A percentile compares a stretch with the other conserved stretches of the same genome.
phyloP scores from a whole-genome alignment of 2,329 filamentous ascomycete species.

The Coccinonectria pachysandricola region DNA sequence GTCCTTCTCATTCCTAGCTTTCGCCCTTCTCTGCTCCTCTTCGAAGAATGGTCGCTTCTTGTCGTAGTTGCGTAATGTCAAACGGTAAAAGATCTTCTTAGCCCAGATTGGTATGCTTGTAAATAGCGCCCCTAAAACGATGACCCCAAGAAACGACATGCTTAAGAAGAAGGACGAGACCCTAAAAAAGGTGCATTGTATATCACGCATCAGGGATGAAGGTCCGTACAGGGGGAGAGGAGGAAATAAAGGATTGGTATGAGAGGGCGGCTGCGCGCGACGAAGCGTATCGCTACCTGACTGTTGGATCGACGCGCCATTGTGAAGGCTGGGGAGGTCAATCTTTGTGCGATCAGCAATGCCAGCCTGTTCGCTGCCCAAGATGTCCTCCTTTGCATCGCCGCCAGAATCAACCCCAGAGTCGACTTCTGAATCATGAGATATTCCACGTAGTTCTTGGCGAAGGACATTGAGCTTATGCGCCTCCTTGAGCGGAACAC shows the following conservation, averaged over 20 bases:
- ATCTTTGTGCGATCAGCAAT: slow-evolving; percentile 15
- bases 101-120: slow-evolving; percentile 49
- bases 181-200: slow-evolving; percentile 58
- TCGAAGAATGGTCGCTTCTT: slow-evolving; percentile 55
- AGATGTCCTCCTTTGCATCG: slow-evolving; percentile 17
- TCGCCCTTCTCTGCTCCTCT: slow-evolving; percentile 56
- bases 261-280: slow-evolving; percentile 48
- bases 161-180: slow-evolving; percentile 65
- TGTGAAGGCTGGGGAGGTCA: slow-evolving; percentile 16
- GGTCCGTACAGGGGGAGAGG: slow-evolving; percentile 75
- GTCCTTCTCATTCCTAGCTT: slow-evolving; percentile 46
- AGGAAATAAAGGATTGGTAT: slow-evolving; percentile 74
- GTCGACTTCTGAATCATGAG: slow-evolving; percentile 17
- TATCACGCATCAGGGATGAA: slow-evolving; percentile 50
- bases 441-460: slow-evolving; percentile 31
- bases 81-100: slow-evolving; percentile 37
- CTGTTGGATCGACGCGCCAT: slow-evolving; percentile 29
- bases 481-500: slow-evolving; percentile 60
- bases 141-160: slow-evolving; percentile 62
- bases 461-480: slow-evolving; percentile 56
- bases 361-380: slow-evolving; percentile 22
- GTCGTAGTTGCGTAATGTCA: slow-evolving; percentile 51
- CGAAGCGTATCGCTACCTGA: slow-evolving; percentile 37
- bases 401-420: no score
- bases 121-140: slow-evolving; percentile 65